Percentiles rank a stretch among this genome's conserved stretches.
Conservation (phyloP, 2,329 filamentous ascomycete species). For the Achaetomium macrosporum region DNA sequence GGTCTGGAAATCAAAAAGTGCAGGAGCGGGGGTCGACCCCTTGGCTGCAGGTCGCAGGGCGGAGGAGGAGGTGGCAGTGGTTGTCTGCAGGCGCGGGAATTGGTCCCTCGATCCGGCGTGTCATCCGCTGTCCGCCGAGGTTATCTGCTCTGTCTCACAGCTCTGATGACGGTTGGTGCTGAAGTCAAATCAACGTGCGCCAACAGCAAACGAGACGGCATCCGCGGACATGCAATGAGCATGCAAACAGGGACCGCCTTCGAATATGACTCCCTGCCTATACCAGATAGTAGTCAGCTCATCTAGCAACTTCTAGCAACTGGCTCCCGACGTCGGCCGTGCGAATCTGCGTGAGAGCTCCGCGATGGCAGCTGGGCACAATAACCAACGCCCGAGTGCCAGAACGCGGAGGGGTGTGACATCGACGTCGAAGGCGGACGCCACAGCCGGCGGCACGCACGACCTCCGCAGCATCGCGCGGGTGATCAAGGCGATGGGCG, state of each 20-base stretch:
- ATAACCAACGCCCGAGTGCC: neutral
- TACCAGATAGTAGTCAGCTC: neutral
- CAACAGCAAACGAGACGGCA: neutral
- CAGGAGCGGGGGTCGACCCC: slow-evolving; percentile 3
- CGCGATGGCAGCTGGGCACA: neutral
- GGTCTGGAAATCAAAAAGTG: slow-evolving; percentile 7
- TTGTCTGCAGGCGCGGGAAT: slow-evolving; percentile 15
- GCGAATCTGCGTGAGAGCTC: neutral
- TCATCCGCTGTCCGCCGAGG: slow-evolving; percentile 4
- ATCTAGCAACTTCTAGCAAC: neutral
- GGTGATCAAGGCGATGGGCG: neutral
- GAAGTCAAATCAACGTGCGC: neutral
- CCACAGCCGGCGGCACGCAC: slow-evolving; percentile 2
- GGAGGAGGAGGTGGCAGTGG: slow-evolving; percentile 2
- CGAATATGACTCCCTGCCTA: neutral
- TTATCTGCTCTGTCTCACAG: neutral
- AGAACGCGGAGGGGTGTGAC: slow-evolving; percentile 8
- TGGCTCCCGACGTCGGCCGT: neutral
- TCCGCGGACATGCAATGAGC: neutral
- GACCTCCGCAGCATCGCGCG: neutral
- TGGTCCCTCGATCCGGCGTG: slow-evolving; percentile 11
- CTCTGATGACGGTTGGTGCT: neutral
- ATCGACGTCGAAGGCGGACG: slow-evolving; percentile 2
- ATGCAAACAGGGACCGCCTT: neutral
- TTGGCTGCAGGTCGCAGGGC: slow-evolving; percentile 17